Base-by-base conservation (phyloP, 805 yeast genomes). In the Schwanniomyces pseudopolymorphus region DNA sequence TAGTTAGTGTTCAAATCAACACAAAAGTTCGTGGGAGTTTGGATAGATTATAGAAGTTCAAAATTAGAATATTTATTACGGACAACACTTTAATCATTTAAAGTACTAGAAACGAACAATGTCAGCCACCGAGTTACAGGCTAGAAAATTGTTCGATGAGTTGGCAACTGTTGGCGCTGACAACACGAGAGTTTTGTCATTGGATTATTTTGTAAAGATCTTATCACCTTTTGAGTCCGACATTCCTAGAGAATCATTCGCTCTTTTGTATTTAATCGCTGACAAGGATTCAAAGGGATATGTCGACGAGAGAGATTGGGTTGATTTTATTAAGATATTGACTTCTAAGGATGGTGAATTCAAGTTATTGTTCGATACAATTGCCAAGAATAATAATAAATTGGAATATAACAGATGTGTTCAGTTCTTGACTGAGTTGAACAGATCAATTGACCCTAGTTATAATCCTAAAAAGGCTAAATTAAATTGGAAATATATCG, bases 191-290 rank as follows among this genome's bases (percentile, higher is more conserved):
- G 54, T 56, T 21, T 63, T 72, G 41, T 54, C 69, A 20, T 61
- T 72, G 43, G 68, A 66, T 14, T 65, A 66, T 40, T 72, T 72
- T 48, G 59, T 66, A 26, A 55, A 70, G 31, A 58, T 72, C 36
- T 60, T 72, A 47, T 61, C 76, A 25, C 78, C 78, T 9, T 72
- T 69, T 49, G 66, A 67, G 33, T 56, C 67, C 27, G 78, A 72
- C 51, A 57, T 72, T 38, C 71, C 74, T 14, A 64, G 57, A 42
- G 64, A 63, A 38, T 54, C 74, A 5, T 71, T 61, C 44, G 60
- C 75, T 5, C 75, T 91, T 49, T 81, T 92, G 41, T 92, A 87
- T 61, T 73, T 86, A 46, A 82, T 89, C 22, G 89, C 96, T 13
- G 98, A 92, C 67, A 80, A 80, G 48, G 74, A 77, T 33, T 72